Conservation (phyloP, 148 eudicot species). For the Nepenthes mirabilis region DNA sequence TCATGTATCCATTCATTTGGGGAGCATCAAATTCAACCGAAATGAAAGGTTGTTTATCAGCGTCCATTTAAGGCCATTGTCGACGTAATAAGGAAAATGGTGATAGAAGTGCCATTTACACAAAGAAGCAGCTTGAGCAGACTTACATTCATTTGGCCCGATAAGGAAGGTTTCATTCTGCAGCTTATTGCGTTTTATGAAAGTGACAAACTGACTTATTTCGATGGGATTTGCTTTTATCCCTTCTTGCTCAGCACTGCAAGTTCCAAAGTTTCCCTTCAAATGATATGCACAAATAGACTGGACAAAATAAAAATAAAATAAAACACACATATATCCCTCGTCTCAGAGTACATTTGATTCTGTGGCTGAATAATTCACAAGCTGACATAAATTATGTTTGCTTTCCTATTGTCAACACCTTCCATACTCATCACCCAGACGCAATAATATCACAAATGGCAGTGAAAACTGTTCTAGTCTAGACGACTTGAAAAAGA, state of each 20-base stretch:
- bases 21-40: no score
- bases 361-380: no score
- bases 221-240: constrained; percentile 59
- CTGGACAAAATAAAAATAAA: not conserved
- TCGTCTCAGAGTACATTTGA: no score
- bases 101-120: not conserved
- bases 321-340: no score
- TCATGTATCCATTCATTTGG: no score
- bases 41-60: not conserved
- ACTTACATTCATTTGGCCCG: constrained; percentile 82
- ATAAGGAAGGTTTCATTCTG: constrained; percentile 61
- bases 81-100: not conserved
- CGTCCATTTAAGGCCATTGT: not conserved
- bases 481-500: no score
- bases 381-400: no score
- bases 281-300: not conserved
- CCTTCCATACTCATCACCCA: no score
- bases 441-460: no score
- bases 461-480: no score
- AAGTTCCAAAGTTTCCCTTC: constrained; percentile 12
- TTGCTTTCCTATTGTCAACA: no score
- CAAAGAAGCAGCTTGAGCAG: constrained; percentile 1
- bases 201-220: constrained; percentile 53
- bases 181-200: constrained; percentile 60
- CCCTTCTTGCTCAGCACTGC: constrained; percentile 88